These are phyloP conservation scores for Pleoardoris graminearum DNA, from an alignment of 2,329 filamentous ascomycete genomes.

Conservation along the genomic window DNA sequence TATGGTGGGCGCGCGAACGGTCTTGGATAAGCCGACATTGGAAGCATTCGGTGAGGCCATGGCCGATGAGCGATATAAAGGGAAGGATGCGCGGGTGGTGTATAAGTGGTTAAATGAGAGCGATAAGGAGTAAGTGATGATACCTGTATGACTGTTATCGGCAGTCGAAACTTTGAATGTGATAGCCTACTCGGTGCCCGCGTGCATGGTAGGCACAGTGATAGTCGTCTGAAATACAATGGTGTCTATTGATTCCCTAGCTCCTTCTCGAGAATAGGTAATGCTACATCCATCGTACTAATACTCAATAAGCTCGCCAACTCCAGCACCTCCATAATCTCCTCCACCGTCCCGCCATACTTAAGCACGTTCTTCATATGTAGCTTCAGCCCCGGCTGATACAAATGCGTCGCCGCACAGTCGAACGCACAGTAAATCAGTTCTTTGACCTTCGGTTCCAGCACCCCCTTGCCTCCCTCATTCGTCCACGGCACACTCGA, in stretches of 20 bases:
- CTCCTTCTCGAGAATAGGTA: conserved; percentile 31
- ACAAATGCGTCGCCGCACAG: conserved; percentile 53
- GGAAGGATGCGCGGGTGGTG: conserved; percentile 39
- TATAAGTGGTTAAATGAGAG: conserved; percentile 42
- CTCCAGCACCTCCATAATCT: conserved; percentile 56
- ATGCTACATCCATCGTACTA: conserved; percentile 33
- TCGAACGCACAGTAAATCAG: conserved; percentile 56
- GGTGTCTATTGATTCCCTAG: conserved; percentile 12
- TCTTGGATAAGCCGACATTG: conserved; percentile 37
- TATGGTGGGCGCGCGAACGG: conserved; percentile 38
- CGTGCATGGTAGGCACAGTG: too few relatives aligned
- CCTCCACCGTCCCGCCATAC: conserved; percentile 51
- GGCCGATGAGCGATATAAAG: conserved; percentile 33
- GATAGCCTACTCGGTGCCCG: too few relatives aligned
- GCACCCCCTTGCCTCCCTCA: conserved; percentile 34
- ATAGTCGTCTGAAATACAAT: too few relatives aligned
- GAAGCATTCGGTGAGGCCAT: conserved; percentile 36
- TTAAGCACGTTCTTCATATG: conserved; percentile 55
- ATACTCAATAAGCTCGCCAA: conserved; percentile 45
- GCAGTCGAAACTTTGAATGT: too few relatives aligned
- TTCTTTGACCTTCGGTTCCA: conserved; percentile 54
- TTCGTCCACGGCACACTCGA: conserved; percentile 49
- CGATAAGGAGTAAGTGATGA: conserved; percentile 17
- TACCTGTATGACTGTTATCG: too few relatives aligned
- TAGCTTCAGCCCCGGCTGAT: conserved; percentile 51